phyloP scores from a whole-genome alignment of 2,329 filamentous ascomycete genomes.

The Lecanicillium sp. region DNA sequence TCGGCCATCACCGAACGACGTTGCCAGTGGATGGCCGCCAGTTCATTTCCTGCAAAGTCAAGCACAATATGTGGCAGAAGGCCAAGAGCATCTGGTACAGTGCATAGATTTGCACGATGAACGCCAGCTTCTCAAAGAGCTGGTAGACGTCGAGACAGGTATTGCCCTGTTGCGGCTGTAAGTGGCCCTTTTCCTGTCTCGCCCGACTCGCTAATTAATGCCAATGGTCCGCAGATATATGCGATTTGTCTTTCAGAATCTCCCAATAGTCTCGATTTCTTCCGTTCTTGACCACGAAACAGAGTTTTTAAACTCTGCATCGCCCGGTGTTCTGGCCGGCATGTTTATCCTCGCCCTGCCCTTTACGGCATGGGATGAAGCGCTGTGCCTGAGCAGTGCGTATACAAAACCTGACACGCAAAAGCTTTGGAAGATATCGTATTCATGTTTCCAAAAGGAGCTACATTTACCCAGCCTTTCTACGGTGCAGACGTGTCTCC shows the following conservation, averaged over 20 bases:
- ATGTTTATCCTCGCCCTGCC: constrained; percentile 14
- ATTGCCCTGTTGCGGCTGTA: constrained; percentile 11
- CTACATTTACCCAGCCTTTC: constrained; percentile 12
- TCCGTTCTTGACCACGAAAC: constrained; percentile 7
- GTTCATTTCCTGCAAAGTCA: constrained; percentile 13
- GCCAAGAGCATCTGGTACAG: constrained; percentile 3
- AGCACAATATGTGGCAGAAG: constrained; percentile 5
- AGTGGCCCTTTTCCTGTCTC: too few relatives aligned
- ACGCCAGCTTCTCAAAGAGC: constrained; percentile 6
- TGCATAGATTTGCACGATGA: constrained; percentile 9
- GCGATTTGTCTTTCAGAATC: constrained; percentile 12
- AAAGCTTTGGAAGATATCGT: constrained; percentile 13
- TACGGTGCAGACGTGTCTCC: constrained; percentile 11
- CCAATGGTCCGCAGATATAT: constrained; percentile 3
- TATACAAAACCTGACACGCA: constrained; percentile 12
- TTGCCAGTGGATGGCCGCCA: constrained; percentile 1
- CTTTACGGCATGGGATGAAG: constrained; percentile 13
- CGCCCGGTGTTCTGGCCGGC: constrained; percentile 11
- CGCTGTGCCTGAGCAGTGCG: constrained; percentile 12
- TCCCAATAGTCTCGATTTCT: constrained; percentile 13
- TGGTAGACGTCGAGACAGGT: constrained; percentile 10
- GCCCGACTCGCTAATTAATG: not conserved
- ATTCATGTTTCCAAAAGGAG: constrained; percentile 13
- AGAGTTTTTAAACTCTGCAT: constrained; percentile 10
- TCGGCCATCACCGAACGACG: not conserved